These are phyloP conservation scores for Neurospora sp. DNA, from an alignment of 495 filamentous ascomycete species.

Conservation along the genomic window DNA sequence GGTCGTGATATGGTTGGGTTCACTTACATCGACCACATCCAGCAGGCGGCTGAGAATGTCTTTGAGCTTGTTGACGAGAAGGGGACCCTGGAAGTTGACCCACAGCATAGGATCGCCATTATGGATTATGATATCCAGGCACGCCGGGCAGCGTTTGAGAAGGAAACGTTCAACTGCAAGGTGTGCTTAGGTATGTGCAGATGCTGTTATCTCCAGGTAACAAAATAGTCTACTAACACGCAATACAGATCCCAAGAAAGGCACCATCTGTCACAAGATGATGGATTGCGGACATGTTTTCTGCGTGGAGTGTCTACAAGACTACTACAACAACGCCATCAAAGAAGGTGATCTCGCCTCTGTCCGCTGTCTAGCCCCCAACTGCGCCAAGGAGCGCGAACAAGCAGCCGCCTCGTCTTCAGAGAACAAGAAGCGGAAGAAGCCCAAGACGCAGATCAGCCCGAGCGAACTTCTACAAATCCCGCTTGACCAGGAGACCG, in stretches of 20 bases:
- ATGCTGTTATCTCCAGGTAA: not conserved
- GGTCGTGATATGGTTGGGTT: constrained; percentile 70
- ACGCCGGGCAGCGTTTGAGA: constrained; percentile 63
- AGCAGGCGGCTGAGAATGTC: constrained; percentile 63
- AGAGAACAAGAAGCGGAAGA: constrained; percentile 23
- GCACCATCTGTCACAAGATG: constrained; percentile 65
- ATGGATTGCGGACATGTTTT: constrained; percentile 82
- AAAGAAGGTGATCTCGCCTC: constrained; percentile 68
- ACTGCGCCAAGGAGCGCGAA: constrained; percentile 56
- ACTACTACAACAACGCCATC: constrained; percentile 84
- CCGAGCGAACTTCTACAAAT: constrained; percentile 87
- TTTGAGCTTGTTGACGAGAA: constrained; percentile 58
- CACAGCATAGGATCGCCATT: constrained; percentile 59
- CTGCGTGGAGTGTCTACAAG: constrained; percentile 71
- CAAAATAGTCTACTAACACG: constrained; percentile 13
- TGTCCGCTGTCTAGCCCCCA: constrained; percentile 67
- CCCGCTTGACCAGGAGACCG: constrained; percentile 57
- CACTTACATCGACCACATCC: constrained; percentile 77
- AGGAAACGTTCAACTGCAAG: constrained; percentile 79
- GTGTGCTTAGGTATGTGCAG: constrained; percentile 58
- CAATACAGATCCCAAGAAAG: constrained; percentile 77
- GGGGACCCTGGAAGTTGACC: constrained; percentile 42
- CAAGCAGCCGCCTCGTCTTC: constrained; percentile 16
- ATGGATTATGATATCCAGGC: constrained; percentile 70
- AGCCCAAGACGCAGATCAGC: constrained; percentile 54